Evolutionary conservation across 805 yeast genomes (phyloP).

Genomic region (Pichia cabralensis): DNA sequence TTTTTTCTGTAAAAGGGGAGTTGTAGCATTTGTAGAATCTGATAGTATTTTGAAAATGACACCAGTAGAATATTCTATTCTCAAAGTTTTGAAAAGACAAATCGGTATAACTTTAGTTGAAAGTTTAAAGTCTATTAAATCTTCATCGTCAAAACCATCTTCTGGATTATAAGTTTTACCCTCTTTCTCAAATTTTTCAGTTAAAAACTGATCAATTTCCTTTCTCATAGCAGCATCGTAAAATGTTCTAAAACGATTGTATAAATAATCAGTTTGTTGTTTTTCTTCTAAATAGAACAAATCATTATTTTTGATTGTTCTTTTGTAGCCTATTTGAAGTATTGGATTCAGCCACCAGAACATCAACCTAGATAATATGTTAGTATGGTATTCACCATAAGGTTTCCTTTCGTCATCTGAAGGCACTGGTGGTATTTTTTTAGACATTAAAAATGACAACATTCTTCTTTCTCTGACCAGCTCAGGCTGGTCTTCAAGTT

Average conservation of each 20-base stretch:
- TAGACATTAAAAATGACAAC: conserved; percentile 41
- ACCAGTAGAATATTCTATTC: conserved; percentile 33
- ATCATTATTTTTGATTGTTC: conserved; percentile 61
- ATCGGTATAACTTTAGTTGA: conserved; percentile 18
- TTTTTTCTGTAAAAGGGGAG: conserved; percentile 58
- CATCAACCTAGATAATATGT: conserved; percentile 34
- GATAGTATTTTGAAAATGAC: conserved; percentile 32
- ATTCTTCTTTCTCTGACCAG: conserved; percentile 32
- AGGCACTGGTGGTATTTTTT: conserved; percentile 42
- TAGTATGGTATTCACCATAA: conserved; percentile 38
- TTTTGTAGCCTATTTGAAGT: conserved; percentile 56
- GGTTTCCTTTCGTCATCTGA: conserved; percentile 37
- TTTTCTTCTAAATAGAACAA: conserved; percentile 37
- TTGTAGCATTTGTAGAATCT: conserved; percentile 39
- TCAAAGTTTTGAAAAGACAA: conserved; percentile 41
- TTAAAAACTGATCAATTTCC: not conserved
- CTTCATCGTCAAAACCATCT: conserved; percentile 12
- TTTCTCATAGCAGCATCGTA: conserved; percentile 26
- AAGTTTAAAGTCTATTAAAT: conserved; percentile 14
- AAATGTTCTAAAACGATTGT: conserved; percentile 26
- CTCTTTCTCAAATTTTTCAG: conserved; percentile 6
- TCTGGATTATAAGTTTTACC: conserved; percentile 15
- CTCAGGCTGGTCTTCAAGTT: too few relatives aligned
- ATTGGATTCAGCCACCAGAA: conserved; percentile 66
- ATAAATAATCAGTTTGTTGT: conserved; percentile 33